Percentiles rank a stretch among this genome's conserved stretches.
These are phyloP conservation scores for Penicillium fimorum DNA, from an alignment of 495 filamentous ascomycete genomes.

Conservation along the genomic window DNA sequence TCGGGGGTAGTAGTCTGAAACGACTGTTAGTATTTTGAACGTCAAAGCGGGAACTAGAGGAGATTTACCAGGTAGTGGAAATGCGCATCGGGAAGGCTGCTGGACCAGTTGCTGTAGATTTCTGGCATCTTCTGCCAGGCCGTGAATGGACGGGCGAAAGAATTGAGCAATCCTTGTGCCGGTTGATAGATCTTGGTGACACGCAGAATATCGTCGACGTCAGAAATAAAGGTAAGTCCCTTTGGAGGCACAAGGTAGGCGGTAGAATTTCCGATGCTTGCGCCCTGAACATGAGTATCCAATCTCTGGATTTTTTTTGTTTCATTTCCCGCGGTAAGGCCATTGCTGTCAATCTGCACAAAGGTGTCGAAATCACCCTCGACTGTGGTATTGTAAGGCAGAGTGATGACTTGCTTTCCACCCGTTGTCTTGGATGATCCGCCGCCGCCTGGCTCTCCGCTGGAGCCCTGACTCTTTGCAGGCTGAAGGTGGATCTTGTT, in stretches of 20 bases:
- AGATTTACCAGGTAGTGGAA: constrained; percentile 66
- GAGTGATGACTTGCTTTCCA: constrained; percentile 53
- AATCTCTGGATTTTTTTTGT: constrained; percentile 61
- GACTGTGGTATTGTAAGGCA: constrained; percentile 57
- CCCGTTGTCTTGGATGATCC: constrained; percentile 52
- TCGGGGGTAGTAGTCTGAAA: constrained; percentile 69
- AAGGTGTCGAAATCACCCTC: constrained; percentile 73
- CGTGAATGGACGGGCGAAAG: constrained; percentile 67
- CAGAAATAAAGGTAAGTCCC: constrained; percentile 67
- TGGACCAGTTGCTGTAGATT: constrained; percentile 67
- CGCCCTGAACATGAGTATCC: constrained; percentile 63
- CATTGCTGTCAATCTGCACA: constrained; percentile 49
- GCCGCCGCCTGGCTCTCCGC: constrained; percentile 52
- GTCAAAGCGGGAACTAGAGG: neutral
- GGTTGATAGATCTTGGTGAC: constrained; percentile 81
- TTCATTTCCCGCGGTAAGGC: constrained; percentile 57
- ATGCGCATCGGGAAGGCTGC: constrained; percentile 59
- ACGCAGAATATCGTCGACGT: constrained; percentile 79
- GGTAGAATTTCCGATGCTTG: constrained; percentile 67
- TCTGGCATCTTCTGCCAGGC: constrained; percentile 79
- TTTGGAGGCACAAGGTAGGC: constrained; percentile 68
- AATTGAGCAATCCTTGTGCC: constrained; percentile 69
- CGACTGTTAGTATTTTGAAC: neutral
- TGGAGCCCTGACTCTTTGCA: constrained; percentile 45
- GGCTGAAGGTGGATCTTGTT: constrained; percentile 59